Evolutionary conservation across 225 moss, liverwort and hornwort genomes (phyloP).

Genomic region (Pseudoscleropodium purum): DNA sequence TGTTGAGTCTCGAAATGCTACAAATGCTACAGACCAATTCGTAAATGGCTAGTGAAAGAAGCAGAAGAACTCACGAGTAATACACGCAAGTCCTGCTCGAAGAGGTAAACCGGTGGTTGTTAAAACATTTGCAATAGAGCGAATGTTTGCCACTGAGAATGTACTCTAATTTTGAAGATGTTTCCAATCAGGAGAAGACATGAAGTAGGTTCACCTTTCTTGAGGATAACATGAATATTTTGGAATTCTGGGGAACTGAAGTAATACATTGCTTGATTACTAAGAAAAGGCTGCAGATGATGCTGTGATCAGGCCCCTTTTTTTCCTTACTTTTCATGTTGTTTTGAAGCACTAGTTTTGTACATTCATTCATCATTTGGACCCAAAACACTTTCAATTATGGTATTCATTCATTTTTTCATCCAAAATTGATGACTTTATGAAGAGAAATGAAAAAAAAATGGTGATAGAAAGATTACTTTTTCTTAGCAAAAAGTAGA

Average conservation of each 20-base stretch:
- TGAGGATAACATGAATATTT: not conserved
- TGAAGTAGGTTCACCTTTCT: too few relatives aligned
- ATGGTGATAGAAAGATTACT: not conserved
- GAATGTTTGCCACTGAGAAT: too few relatives aligned
- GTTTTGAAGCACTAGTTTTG: not conserved
- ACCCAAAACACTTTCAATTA: too few relatives aligned
- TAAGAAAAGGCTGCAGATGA: not conserved
- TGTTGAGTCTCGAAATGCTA: not conserved
- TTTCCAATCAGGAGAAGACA: not conserved
- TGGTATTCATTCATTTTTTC: not conserved
- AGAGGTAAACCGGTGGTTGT: too few relatives aligned
- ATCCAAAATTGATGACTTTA: not conserved
- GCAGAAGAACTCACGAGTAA: not conserved
- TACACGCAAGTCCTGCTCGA: not conserved
- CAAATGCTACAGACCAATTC: not conserved
- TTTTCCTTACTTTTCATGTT: not conserved
- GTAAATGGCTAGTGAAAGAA: too few relatives aligned
- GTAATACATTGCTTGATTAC: not conserved
- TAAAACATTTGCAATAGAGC: not conserved
- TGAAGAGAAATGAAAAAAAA: not conserved
- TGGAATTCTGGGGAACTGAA: not conserved
- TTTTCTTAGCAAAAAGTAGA: not conserved
- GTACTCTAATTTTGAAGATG: not conserved
- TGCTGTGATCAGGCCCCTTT: too few relatives aligned
- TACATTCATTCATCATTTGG: not conserved